Evolutionary conservation across 2,329 filamentous ascomycete species (phyloP).

Genomic region (Amauroascus verrucosus): DNA sequence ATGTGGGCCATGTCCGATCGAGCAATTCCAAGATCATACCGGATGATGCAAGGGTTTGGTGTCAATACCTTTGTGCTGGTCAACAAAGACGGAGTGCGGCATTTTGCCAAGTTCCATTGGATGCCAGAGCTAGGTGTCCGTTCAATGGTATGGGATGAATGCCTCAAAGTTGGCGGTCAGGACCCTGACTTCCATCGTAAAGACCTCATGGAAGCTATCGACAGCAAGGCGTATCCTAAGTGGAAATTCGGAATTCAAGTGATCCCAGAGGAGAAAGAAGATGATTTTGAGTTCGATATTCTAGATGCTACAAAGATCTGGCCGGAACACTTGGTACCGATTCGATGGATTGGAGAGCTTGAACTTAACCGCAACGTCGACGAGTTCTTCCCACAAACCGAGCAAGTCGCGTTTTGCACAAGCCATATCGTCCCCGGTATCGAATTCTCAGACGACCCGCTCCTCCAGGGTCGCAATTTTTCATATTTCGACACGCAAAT

Average conservation of each 20-base stretch:
- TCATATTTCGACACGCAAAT: constrained; percentile 48
- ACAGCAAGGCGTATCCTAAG: constrained; percentile 58
- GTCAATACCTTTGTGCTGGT: constrained; percentile 67
- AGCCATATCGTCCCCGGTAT: constrained; percentile 69
- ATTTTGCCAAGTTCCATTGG: constrained; percentile 70
- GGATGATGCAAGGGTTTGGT: constrained; percentile 81
- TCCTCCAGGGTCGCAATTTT: constrained; percentile 63
- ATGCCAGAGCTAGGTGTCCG: constrained; percentile 66
- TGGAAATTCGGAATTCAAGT: constrained; percentile 79
- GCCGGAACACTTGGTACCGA: constrained; percentile 66
- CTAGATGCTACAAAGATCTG: constrained; percentile 78
- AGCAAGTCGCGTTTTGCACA: constrained; percentile 76
- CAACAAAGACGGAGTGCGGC: constrained; percentile 57
- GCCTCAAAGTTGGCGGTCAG: constrained; percentile 61
- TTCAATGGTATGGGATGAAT: constrained; percentile 68
- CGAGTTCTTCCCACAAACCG: constrained; percentile 72
- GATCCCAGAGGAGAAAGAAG: constrained; percentile 58
- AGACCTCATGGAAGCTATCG: constrained; percentile 64
- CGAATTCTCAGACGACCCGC: constrained; percentile 64
- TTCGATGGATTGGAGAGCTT: constrained; percentile 68
- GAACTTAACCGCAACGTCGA: constrained; percentile 71
- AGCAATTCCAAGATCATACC: constrained; percentile 60
- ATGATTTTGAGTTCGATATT: constrained; percentile 77
- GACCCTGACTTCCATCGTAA: constrained; percentile 76
- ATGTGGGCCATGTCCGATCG: constrained; percentile 72